Evolutionary conservation across 2,329 filamentous ascomycete genomes (phyloP).

Genomic region (Lachnum nothofagi): DNA sequence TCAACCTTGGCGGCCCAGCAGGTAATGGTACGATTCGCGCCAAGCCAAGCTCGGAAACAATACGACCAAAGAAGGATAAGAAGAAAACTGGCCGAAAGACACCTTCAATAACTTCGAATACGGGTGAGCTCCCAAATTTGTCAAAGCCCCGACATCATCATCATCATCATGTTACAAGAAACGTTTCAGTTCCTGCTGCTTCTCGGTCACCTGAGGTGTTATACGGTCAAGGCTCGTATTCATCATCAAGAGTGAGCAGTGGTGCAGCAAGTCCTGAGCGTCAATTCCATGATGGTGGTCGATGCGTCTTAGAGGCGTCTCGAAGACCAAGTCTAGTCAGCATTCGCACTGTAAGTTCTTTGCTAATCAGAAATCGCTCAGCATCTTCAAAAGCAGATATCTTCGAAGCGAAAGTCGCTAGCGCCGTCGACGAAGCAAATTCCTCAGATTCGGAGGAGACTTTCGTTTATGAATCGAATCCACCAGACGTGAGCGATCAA

Average conservation of each 20-base stretch:
- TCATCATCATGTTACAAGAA: constrained; percentile 35
- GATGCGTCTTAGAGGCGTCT: constrained; percentile 22
- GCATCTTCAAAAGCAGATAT: constrained; percentile 95
- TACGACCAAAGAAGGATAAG: constrained; percentile 89
- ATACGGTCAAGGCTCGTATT: constrained; percentile 29
- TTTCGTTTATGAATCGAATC: constrained; percentile 98
- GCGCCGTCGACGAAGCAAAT: constrained; percentile 89
- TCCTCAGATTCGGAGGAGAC: constrained; percentile 97
- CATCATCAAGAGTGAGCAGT: constrained; percentile 19
- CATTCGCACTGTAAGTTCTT: constrained; percentile 37
- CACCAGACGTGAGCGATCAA: constrained; percentile 60
- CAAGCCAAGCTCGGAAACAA: constrained; percentile 92
- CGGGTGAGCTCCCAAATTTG: constrained; percentile 53
- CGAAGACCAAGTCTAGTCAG: constrained; percentile 36
- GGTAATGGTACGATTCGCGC: constrained; percentile 72
- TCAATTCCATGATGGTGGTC: constrained; percentile 12
- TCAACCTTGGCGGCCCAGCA: constrained; percentile 64
- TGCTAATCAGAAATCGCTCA: constrained; percentile 46
- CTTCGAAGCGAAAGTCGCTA: constrained; percentile 95
- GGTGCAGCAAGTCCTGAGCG: constrained; percentile 24
- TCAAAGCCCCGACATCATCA: constrained; percentile 35
- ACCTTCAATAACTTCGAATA: constrained; percentile 63
- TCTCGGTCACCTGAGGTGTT: constrained; percentile 17
- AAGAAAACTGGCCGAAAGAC: constrained; percentile 74
- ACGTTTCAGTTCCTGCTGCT: constrained; percentile 16